Evolutionary conservation across 805 yeast species (phyloP).

Genomic region (Candida saitoana): DNA sequence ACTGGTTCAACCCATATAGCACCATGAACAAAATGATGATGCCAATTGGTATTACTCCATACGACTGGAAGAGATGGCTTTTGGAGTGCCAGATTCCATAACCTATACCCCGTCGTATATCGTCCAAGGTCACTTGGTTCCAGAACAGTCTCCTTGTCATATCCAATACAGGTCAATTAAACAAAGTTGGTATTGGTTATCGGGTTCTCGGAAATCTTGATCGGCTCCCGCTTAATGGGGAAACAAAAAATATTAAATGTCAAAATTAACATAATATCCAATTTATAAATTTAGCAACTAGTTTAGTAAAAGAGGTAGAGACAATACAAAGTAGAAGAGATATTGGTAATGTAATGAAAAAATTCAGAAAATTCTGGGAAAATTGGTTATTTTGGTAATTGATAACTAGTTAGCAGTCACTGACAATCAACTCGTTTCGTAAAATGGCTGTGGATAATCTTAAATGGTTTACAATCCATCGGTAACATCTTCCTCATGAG

Average conservation of each 20-base stretch:
- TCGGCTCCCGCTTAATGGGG: background rate
- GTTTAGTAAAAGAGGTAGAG: too few relatives aligned
- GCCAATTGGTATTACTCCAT: slow-evolving; percentile 48
- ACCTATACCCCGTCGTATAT: slow-evolving; percentile 16
- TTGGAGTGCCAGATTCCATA: slow-evolving; percentile 32
- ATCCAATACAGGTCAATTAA: background rate
- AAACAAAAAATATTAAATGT: background rate
- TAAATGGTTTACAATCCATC: too few relatives aligned
- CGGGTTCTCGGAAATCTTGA: background rate
- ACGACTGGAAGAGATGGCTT: slow-evolving; percentile 38
- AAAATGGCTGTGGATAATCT: too few relatives aligned
- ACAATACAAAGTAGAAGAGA: too few relatives aligned
- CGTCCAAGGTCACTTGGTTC: slow-evolving; percentile 6
- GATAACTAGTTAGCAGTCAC: too few relatives aligned
- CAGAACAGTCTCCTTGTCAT: slow-evolving; percentile 3
- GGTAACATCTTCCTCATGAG: too few relatives aligned
- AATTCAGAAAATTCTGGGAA: too few relatives aligned
- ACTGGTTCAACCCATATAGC: slow-evolving; percentile 51
- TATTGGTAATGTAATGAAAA: too few relatives aligned
- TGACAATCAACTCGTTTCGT: too few relatives aligned
- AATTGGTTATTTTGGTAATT: too few relatives aligned
- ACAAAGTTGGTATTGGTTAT: background rate
- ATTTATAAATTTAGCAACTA: too few relatives aligned
- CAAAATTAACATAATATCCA: background rate
- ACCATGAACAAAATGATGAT: slow-evolving; percentile 40